Evolutionary conservation across 805 yeast genomes (phyloP).

Genomic region (Ogataea nonfermentans): DNA sequence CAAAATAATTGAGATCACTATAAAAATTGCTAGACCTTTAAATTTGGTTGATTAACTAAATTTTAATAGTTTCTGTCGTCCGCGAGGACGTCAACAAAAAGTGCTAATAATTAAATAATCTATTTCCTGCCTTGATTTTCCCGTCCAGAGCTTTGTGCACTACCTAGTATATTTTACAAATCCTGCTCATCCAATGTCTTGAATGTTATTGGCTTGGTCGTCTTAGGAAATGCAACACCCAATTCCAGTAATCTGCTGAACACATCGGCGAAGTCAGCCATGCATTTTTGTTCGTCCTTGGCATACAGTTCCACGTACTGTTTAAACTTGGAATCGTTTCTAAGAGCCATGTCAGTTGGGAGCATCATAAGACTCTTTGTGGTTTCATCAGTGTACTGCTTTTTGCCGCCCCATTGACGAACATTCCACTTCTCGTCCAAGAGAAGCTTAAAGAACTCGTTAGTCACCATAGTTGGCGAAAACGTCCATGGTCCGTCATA

Average conservation of each 20-base stretch:
- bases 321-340: slow-evolving; percentile 43
- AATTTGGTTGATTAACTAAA: neutral
- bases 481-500: slow-evolving; percentile 92
- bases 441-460: slow-evolving; percentile 64
- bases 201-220: slow-evolving; percentile 45
- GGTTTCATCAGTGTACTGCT: slow-evolving; percentile 60
- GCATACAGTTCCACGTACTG: slow-evolving; percentile 50
- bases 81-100: neutral
- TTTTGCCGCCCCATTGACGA: slow-evolving; percentile 59
- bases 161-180: no score
- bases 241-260: slow-evolving; percentile 58
- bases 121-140: no score
- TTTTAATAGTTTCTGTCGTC: neutral
- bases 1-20: neutral
- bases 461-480: slow-evolving; percentile 69
- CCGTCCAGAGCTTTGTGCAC: no score
- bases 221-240: slow-evolving; percentile 65
- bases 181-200: slow-evolving; percentile 73
- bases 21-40: neutral
- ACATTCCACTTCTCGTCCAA: slow-evolving; percentile 56
- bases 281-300: slow-evolving; percentile 46
- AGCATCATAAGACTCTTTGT: slow-evolving; percentile 57
- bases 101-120: no score
- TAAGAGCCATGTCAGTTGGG: slow-evolving; percentile 56
- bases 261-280: slow-evolving; percentile 47